phyloP scores from a whole-genome alignment of 306 rosid genomes.

The Fragaria iinumae region DNA sequence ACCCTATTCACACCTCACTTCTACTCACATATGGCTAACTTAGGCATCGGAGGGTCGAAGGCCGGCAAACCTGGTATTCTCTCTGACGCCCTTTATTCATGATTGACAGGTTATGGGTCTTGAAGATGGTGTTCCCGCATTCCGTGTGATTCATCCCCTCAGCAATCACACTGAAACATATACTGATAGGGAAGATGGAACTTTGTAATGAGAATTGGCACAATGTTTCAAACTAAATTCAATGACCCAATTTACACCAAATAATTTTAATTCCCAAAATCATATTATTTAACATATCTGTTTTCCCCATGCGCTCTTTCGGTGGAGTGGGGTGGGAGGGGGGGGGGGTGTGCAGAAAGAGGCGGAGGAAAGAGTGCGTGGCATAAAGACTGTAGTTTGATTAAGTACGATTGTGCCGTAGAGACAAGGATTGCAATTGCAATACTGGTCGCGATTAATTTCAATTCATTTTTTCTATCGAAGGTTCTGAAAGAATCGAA shows the following conservation, averaged over 20 bases:
- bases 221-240: neutral
- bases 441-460: neutral
- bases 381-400: neutral
- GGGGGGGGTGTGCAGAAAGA: neutral
- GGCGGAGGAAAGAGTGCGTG: neutral
- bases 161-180: no score
- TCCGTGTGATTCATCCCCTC: no score
- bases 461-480: no score
- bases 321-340: neutral
- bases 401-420: neutral
- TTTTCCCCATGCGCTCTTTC: neutral
- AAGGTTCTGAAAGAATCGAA: no score
- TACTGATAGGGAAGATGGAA: constrained; percentile 35
- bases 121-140: no score
- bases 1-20: no score
- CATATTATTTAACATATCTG: neutral
- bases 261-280: neutral
- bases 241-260: neutral
- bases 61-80: no score
- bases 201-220: neutral
- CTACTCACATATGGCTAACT: no score
- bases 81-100: no score
- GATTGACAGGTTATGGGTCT: no score
- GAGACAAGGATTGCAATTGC: neutral
- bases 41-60: no score